phyloP scores from a whole-genome alignment of 2,329 filamentous ascomycete genomes.

The Calonectria multiphialidica region DNA sequence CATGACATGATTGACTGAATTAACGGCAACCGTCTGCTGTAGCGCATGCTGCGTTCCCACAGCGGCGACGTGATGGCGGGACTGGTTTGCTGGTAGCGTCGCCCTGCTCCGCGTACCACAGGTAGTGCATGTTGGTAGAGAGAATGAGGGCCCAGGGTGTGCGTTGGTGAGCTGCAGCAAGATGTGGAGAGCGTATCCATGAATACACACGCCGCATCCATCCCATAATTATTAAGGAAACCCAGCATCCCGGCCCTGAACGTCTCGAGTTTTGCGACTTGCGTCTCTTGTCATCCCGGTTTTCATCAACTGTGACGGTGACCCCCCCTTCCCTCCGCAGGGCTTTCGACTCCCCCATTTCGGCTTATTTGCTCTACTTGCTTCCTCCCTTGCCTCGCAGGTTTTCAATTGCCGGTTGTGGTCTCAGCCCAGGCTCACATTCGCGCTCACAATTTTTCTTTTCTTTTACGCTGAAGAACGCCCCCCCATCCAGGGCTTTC shows the following conservation, averaged over 20 bases:
- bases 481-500: neutral
- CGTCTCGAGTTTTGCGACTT: constrained; percentile 12
- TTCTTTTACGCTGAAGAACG: constrained; percentile 8
- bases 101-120: neutral
- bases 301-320: neutral
- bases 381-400: constrained; percentile 2
- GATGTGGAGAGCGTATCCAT: constrained; percentile 8
- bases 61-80: neutral
- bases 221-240: constrained; percentile 19
- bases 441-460: constrained; percentile 23
- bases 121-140: neutral
- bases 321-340: neutral
- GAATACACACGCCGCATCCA: constrained; percentile 1
- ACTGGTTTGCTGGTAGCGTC: neutral
- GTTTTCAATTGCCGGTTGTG: neutral
- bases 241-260: constrained; percentile 12
- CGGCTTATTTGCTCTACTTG: constrained; percentile 1
- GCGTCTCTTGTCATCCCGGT: neutral
- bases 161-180: constrained; percentile 1
- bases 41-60: neutral
- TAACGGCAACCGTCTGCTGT: neutral
- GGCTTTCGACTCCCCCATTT: constrained; percentile 11
- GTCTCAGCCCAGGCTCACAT: constrained; percentile 23
- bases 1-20: neutral
- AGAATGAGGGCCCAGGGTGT: neutral